Evolutionary conservation across 1,284 basidiomycete species (phyloP).

Genomic region (Boletus sp.): DNA sequence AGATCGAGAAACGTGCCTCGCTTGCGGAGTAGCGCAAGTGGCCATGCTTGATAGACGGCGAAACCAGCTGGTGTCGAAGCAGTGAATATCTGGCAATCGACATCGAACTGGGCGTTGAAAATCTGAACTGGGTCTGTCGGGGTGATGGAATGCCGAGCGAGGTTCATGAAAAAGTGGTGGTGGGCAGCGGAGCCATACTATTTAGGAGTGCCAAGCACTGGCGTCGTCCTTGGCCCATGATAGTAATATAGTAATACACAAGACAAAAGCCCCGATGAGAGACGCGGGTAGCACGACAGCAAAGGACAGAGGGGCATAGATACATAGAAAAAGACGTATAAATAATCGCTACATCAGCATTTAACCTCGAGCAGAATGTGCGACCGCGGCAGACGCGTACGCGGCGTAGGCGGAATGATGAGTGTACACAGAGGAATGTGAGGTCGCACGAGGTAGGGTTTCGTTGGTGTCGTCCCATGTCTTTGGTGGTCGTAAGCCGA

Average conservation of each 20-base stretch:
- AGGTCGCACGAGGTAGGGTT: conserved; percentile 31
- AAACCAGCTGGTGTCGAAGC: conserved; percentile 84
- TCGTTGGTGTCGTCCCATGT: conserved; percentile 70
- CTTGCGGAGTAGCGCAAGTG: conserved; percentile 78
- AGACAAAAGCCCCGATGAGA: conserved; percentile 20
- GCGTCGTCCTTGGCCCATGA: conserved; percentile 2
- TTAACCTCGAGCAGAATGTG: conserved; percentile 39
- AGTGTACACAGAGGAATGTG: conserved; percentile 32
- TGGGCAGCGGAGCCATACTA: conserved; percentile 24
- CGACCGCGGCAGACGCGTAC: conserved; percentile 32
- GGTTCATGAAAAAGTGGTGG: conserved; percentile 65
- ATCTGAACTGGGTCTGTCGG: conserved; percentile 79
- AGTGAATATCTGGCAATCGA: conserved; percentile 81
- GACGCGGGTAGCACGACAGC: conserved; percentile 20
- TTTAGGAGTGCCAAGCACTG: conserved; percentile 21
- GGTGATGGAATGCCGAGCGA: conserved; percentile 85
- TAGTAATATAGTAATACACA: conserved; percentile 25
- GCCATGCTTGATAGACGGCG: conserved; percentile 82
- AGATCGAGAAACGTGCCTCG: conserved; percentile 58
- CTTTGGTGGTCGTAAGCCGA: conserved; percentile 74
- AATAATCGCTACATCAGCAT: conserved; percentile 21
- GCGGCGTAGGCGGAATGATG: conserved; percentile 36
- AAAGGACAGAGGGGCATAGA: conserved; percentile 27
- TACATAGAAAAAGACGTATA: conserved; percentile 29
- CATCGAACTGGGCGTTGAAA: conserved; percentile 77